These are phyloP conservation scores for Alternaria burnsii DNA, from an alignment of 2,329 filamentous ascomycete genomes.

Conservation along the genomic window DNA sequence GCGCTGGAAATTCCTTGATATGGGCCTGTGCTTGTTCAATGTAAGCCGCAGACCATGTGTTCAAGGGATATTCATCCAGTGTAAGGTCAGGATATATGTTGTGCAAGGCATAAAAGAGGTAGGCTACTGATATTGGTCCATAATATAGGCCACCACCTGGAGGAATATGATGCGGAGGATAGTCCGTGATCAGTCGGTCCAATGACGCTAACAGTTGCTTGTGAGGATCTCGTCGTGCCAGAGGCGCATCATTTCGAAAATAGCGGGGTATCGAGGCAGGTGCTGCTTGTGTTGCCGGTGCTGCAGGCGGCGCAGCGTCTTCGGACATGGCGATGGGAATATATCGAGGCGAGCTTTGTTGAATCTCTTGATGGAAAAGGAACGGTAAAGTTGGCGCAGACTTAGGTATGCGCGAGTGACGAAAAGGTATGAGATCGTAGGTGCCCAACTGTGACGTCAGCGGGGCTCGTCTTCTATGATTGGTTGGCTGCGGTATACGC, in stretches of 20 bases:
- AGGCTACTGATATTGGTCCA: slow-evolving; percentile 60
- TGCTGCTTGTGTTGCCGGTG: slow-evolving; percentile 27
- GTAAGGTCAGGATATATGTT: slow-evolving; percentile 58
- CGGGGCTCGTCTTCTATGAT: slow-evolving; percentile 13
- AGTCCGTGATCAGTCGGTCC: slow-evolving; percentile 57
- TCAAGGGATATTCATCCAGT: slow-evolving; percentile 57
- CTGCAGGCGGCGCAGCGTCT: slow-evolving; percentile 26
- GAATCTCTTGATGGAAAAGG: slow-evolving; percentile 1
- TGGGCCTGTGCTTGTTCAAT: slow-evolving; percentile 60
- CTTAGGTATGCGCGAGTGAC: slow-evolving; percentile 13
- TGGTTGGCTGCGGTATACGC: background rate
- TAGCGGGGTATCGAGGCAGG: slow-evolving; percentile 50
- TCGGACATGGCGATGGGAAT: slow-evolving; percentile 36
- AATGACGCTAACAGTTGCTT: slow-evolving; percentile 61
- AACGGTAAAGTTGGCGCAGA: slow-evolving; percentile 11
- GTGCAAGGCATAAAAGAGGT: slow-evolving; percentile 60
- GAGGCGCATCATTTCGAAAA: slow-evolving; percentile 52
- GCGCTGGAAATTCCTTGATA: slow-evolving; percentile 59
- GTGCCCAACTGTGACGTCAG: slow-evolving; percentile 27
- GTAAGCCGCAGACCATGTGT: slow-evolving; percentile 61
- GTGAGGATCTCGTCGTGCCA: slow-evolving; percentile 55
- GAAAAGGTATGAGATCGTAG: slow-evolving; percentile 11
- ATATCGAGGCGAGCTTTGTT: slow-evolving; percentile 4
- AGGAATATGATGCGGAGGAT: slow-evolving; percentile 57
- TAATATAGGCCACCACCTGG: slow-evolving; percentile 61